Evolutionary conservation across 2,329 filamentous ascomycete genomes (phyloP).

Genomic region (Emericellopsis atlantica): DNA sequence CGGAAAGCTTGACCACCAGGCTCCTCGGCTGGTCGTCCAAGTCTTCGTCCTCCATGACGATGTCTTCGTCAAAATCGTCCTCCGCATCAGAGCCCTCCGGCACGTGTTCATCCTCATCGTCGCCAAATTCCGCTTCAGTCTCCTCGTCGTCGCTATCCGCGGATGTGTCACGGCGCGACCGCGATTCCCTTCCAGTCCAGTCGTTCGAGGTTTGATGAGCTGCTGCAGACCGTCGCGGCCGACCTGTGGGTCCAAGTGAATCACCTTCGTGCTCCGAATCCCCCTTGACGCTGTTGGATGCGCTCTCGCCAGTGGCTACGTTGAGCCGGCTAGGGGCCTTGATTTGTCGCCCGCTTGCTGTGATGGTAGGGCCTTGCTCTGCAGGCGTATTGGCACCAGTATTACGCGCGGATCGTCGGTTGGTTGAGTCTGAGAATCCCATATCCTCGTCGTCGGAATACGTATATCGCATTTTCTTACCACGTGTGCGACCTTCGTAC

Average conservation of each 20-base stretch:
- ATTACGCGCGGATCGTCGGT: constrained; percentile 60
- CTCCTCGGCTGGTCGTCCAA: constrained; percentile 38
- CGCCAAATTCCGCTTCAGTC: constrained; percentile 62
- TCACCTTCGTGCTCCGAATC: constrained; percentile 27
- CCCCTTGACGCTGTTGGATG: constrained; percentile 30
- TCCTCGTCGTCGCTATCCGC: constrained; percentile 52
- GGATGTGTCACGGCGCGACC: constrained; percentile 29
- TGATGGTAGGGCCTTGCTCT: constrained; percentile 53
- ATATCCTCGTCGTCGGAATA: constrained; percentile 82
- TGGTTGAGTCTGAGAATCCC: constrained; percentile 50
- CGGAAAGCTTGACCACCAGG: constrained; percentile 62
- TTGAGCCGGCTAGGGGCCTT: constrained; percentile 55
- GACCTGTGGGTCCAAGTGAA: constrained; percentile 29
- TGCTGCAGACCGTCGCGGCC: constrained; percentile 38
- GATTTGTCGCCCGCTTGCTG: constrained; percentile 80
- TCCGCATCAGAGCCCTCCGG: constrained; percentile 49
- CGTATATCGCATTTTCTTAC: constrained; percentile 93
- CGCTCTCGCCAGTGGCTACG: constrained; percentile 40
- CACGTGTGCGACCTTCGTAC: constrained; percentile 91
- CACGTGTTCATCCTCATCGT: constrained; percentile 59
- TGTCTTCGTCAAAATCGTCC: constrained; percentile 44
- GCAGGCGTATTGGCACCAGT: constrained; percentile 62
- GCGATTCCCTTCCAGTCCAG: constrained; percentile 18
- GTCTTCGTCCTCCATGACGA: constrained; percentile 41
- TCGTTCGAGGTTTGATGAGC: constrained; percentile 36